A percentile compares a stretch with the other conserved stretches of the same genome.
Evolutionary conservation across 495 filamentous ascomycete species (phyloP).

Genomic region (Parathielavia hyrcaniae): DNA sequence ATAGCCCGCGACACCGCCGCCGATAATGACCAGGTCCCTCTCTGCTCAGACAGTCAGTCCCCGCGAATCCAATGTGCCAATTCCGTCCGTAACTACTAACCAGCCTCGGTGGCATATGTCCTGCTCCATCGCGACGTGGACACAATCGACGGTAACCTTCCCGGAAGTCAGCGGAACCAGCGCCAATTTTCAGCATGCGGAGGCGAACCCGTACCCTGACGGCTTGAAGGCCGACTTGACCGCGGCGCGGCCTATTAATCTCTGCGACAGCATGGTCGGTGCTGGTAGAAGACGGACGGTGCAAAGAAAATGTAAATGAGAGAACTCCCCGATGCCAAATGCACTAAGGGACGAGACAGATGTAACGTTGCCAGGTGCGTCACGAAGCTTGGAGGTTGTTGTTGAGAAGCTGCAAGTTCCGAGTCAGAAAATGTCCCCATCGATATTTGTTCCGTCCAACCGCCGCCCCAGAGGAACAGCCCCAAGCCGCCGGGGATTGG

Average conservation of each 20-base stretch:
- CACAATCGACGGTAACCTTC: conserved; percentile 53
- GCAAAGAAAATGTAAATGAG: conserved; percentile 24
- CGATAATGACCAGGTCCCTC: conserved; percentile 89
- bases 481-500: conserved; percentile 17
- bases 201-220: conserved; percentile 40
- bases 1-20: conserved; percentile 97
- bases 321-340: conserved; percentile 12
- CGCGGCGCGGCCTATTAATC: conserved; percentile 60
- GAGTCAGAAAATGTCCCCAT: conserved; percentile 19
- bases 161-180: conserved; percentile 29
- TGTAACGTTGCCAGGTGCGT: conserved; percentile 2
- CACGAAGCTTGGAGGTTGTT: conserved; percentile 16
- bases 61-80: conserved; percentile 6
- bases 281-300: not conserved
- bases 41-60: conserved; percentile 48
- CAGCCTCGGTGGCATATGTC: conserved; percentile 75
- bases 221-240: conserved; percentile 59
- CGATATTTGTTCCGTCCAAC: conserved; percentile 22
- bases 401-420: conserved; percentile 8
- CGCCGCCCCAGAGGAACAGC: conserved; percentile 8
- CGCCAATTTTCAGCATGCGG: conserved; percentile 25
- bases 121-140: conserved; percentile 55
- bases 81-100: conserved; percentile 42
- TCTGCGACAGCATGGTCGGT: conserved; percentile 59
- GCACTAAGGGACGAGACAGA: conserved; percentile 6